Percentiles rank a stretch among this genome's conserved stretches.
phyloP scores from a whole-genome alignment of 345 rosid species.

The Rhodamnia argentea region DNA sequence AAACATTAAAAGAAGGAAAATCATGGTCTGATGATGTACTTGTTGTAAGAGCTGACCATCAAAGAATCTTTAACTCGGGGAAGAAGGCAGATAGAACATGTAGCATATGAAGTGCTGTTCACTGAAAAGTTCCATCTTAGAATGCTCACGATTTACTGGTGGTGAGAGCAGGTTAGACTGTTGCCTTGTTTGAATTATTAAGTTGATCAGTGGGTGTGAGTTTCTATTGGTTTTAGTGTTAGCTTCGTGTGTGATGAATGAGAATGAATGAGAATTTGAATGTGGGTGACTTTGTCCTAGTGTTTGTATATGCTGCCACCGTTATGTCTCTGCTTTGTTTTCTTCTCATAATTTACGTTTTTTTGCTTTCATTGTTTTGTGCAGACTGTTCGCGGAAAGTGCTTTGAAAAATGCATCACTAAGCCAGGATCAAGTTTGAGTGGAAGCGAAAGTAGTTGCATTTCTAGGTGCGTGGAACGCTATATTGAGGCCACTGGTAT shows the following conservation, averaged over 20 bases:
- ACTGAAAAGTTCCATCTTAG: background rate
- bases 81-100: background rate
- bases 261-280: background rate
- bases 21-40: background rate
- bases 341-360: background rate
- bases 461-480: slow-evolving; percentile 95
- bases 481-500: slow-evolving; percentile 93
- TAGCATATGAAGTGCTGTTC: background rate
- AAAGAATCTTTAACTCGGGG: background rate
- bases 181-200: background rate
- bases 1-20: background rate
- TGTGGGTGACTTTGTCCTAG: background rate
- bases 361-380: background rate
- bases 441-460: slow-evolving; percentile 89
- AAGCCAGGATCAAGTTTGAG: slow-evolving; percentile 91
- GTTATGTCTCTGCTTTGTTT: background rate
- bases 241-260: background rate
- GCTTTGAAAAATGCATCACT: slow-evolving; percentile 79
- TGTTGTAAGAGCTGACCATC: background rate
- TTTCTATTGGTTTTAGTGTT: background rate
- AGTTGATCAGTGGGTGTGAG: background rate
- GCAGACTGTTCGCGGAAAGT: slow-evolving; percentile 76
- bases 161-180: background rate
- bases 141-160: background rate
- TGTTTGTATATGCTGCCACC: background rate